phyloP scores from a whole-genome alignment of 2,329 filamentous ascomycete genomes.

The Scopulariopsis brevicaulis region DNA sequence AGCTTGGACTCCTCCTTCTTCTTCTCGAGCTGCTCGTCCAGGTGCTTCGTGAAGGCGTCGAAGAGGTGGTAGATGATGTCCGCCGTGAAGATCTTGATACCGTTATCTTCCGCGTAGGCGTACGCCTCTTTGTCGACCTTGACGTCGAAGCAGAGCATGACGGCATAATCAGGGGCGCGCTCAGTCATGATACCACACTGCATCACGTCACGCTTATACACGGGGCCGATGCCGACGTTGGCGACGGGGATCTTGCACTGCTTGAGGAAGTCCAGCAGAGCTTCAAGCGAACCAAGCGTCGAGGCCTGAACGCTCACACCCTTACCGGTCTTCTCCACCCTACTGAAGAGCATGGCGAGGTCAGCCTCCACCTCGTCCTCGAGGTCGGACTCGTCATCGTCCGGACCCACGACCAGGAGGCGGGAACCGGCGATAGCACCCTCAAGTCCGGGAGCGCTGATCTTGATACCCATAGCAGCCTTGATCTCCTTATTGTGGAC shows the following conservation, averaged over 20 bases:
- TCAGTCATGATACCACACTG: conserved; percentile 93
- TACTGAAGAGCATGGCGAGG: conserved; percentile 79
- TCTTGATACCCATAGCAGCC: conserved; percentile 96
- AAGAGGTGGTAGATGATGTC: conserved; percentile 99
- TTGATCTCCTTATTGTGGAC: conserved; percentile 99
- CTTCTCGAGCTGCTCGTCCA: conserved; percentile 74
- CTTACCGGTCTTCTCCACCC: conserved; percentile 82
- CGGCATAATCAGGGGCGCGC: conserved; percentile 88
- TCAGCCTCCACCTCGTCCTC: conserved; percentile 95
- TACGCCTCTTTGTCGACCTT: conserved; percentile 97
- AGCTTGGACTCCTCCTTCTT: conserved; percentile 96
- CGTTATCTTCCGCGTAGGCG: conserved; percentile 81
- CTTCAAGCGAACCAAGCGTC: conserved; percentile 92
- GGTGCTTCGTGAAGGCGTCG: conserved; percentile 91
- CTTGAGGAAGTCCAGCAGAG: conserved; percentile 89
- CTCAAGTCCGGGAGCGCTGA: conserved; percentile 90
- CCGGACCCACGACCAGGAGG: conserved; percentile 83
- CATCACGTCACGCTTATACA: conserved; percentile 97
- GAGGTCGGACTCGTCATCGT: conserved; percentile 94
- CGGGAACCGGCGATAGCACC: conserved; percentile 93
- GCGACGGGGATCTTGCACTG: conserved; percentile 94
- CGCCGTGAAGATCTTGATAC: conserved; percentile 95
- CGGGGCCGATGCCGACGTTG: conserved; percentile 93
- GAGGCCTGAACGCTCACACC: conserved; percentile 97
- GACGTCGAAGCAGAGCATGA: conserved; percentile 99